Conservation (phyloP, 495 filamentous ascomycete genomes). For the Lichenothelia convexa region DNA sequence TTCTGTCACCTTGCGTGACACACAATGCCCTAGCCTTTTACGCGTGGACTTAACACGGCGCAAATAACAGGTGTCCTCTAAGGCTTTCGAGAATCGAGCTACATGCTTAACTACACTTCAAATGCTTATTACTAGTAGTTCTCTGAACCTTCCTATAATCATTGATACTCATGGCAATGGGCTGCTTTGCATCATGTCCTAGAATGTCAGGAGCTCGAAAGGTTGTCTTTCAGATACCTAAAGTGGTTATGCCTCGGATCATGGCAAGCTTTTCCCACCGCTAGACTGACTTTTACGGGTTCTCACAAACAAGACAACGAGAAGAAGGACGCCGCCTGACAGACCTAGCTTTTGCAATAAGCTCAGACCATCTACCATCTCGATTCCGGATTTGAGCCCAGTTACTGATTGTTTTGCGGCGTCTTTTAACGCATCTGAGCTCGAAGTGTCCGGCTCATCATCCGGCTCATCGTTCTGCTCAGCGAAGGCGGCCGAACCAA, state of each 20-base stretch:
- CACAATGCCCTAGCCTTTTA: too few relatives aligned
- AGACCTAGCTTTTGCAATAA: constrained; percentile 25
- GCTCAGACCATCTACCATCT: constrained; percentile 9
- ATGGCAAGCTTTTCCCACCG: neutral
- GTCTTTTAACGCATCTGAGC: constrained; percentile 8
- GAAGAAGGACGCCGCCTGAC: constrained; percentile 23
- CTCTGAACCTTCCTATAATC: too few relatives aligned
- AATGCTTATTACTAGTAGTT: too few relatives aligned
- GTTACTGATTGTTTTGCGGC: constrained; percentile 4
- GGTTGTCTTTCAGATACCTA: neutral
- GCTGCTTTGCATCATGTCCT: too few relatives aligned
- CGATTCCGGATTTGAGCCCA: neutral
- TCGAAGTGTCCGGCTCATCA: constrained; percentile 4
- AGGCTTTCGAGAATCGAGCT: too few relatives aligned
- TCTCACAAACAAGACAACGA: constrained; percentile 23
- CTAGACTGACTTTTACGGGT: constrained; percentile 11
- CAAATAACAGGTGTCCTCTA: too few relatives aligned
- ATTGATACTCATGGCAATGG: too few relatives aligned
- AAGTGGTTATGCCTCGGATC: neutral
- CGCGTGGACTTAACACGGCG: too few relatives aligned
- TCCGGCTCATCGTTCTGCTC: constrained; percentile 21
- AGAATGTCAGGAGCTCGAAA: too few relatives aligned
- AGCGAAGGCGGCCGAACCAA: constrained; percentile 17
- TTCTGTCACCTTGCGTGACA: too few relatives aligned
- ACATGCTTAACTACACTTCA: too few relatives aligned